A percentile compares a stretch with the other conserved stretches of the same genome.
These are phyloP conservation scores for Ogataea nonfermentans DNA, from an alignment of 805 yeast species.

Conservation along the genomic window DNA sequence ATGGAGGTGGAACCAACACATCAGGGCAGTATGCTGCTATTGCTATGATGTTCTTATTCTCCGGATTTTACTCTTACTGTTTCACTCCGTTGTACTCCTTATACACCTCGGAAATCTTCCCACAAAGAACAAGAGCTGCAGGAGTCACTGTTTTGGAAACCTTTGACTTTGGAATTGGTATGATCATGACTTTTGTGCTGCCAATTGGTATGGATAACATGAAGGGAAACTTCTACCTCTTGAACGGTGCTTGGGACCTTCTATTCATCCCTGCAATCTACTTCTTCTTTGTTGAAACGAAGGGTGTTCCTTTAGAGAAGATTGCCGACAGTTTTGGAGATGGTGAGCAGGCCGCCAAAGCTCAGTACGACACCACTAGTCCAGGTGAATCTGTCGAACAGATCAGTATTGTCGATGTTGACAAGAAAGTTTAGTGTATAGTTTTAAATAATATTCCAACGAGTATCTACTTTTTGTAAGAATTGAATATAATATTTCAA, in stretches of 20 bases:
- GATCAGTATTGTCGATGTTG: too few relatives aligned
- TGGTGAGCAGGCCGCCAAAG: conserved; percentile 30
- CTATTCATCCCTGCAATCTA: conserved; percentile 28
- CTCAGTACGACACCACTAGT: conserved; percentile 16
- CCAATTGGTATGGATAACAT: conserved; percentile 40
- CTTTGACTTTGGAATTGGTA: conserved; percentile 18
- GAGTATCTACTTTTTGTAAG: too few relatives aligned
- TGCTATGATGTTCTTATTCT: conserved; percentile 51
- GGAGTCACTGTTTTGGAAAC: conserved; percentile 18
- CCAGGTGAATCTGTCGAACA: neutral
- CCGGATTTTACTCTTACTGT: conserved; percentile 42
- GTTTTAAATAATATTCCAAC: too few relatives aligned
- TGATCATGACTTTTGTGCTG: conserved; percentile 32
- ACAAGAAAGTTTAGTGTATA: too few relatives aligned
- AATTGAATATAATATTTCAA: too few relatives aligned
- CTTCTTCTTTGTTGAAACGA: conserved; percentile 36
- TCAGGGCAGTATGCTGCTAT: conserved; percentile 31
- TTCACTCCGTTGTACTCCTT: conserved; percentile 45
- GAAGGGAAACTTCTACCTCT: conserved; percentile 34
- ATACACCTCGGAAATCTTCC: conserved; percentile 43
- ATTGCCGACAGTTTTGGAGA: conserved; percentile 9
- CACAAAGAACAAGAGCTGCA: conserved; percentile 25
- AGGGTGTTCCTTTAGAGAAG: conserved; percentile 18
- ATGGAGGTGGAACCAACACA: conserved; percentile 11
- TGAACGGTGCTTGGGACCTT: conserved; percentile 25